phyloP scores from a whole-genome alignment of 768 basidiomycete species.

The Cubamyces sp. region DNA sequence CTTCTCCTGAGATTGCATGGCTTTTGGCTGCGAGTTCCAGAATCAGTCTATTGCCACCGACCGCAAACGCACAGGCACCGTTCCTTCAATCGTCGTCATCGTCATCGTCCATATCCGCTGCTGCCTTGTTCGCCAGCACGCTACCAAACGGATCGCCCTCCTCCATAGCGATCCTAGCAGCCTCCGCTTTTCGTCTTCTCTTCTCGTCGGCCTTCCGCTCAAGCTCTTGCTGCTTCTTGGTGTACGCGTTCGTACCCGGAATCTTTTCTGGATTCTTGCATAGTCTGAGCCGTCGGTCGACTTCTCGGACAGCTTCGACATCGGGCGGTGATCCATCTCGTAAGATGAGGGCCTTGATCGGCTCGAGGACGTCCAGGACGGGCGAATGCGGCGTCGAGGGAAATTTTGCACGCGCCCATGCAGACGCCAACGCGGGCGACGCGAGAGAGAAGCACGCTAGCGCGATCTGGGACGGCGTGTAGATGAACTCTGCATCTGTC shows the following conservation, averaged over 20 bases:
- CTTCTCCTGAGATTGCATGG: not conserved
- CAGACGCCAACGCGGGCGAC: constrained; percentile 57
- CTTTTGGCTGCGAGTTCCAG: no score
- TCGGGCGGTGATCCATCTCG: constrained; percentile 65
- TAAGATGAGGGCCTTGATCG: constrained; percentile 60
- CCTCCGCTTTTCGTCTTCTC: constrained; percentile 49
- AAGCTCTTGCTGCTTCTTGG: constrained; percentile 70
- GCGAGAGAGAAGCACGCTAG: constrained; percentile 75
- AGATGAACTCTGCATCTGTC: constrained; percentile 90
- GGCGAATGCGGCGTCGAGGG: constrained; percentile 23
- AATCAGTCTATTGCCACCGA: no score
- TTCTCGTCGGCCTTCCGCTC: constrained; percentile 73
- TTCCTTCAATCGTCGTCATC: constrained; percentile 42
- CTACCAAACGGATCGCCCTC: constrained; percentile 75
- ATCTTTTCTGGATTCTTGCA: constrained; percentile 98
- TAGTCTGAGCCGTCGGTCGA: constrained; percentile 82
- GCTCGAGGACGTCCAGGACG: constrained; percentile 47
- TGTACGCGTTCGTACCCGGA: constrained; percentile 82
- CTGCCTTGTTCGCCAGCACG: constrained; percentile 42
- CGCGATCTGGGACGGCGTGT: constrained; percentile 92
- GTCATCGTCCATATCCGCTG: constrained; percentile 61
- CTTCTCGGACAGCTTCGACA: constrained; percentile 82
- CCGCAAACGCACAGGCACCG: not conserved
- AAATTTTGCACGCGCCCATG: constrained; percentile 60
- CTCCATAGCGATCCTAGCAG: constrained; percentile 58